Evolutionary conservation across 2,329 filamentous ascomycete genomes (phyloP), one percentile per base, ranked within the genome.

Genomic region (Neonectria hederae): DNA sequence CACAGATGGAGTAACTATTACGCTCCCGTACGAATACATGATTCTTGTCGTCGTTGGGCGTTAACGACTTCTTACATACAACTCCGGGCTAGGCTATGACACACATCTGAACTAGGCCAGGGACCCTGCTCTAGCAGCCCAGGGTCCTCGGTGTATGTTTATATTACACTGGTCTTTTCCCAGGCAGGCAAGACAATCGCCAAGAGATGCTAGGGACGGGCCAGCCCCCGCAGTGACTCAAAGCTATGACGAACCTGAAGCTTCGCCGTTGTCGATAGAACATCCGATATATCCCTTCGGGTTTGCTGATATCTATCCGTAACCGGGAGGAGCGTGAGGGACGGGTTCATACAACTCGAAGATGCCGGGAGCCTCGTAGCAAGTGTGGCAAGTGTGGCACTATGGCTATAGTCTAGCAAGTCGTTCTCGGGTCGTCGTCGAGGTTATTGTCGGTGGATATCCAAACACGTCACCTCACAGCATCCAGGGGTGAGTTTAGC

Each of bases 381-480:
- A 21, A 24, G 43, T 26, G 43, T 43, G 26, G 45, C 17, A 51
- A 17, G 42, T 11, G 43, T 24, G 21, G 14, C 43, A 26, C 21
- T 14, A 19, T 32, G 11, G 28, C 48, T 48, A 13, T 38, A 14
- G n/a, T 40, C 35, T 26, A 7, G 26, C 10, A 24, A 17, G 21
- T 38, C 55, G 35, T 58, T 49, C 42, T 51, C 49, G 24, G 26
- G 22, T 46, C 51, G n/a, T 38, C 32, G 28, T 32, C 17, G 35
- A 48, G 55, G 26, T 8, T 17, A 38, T 52, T 42, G n/a, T 21
- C 32, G 19, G 40, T 48, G 48, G 54, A 49, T 38, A 55, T 59
- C 46, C 61, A 32, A 59, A 59, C 61, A 63, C 61, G 55, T 63
- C 61, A 63, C 60, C 60, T 54, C 45, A 58, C 54, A 63, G 57